Percentiles rank a stretch among this genome's conserved stretches.
Evolutionary conservation across 176 grass and related monocot species (phyloP).

Genomic region (Aegilops speltoides): DNA sequence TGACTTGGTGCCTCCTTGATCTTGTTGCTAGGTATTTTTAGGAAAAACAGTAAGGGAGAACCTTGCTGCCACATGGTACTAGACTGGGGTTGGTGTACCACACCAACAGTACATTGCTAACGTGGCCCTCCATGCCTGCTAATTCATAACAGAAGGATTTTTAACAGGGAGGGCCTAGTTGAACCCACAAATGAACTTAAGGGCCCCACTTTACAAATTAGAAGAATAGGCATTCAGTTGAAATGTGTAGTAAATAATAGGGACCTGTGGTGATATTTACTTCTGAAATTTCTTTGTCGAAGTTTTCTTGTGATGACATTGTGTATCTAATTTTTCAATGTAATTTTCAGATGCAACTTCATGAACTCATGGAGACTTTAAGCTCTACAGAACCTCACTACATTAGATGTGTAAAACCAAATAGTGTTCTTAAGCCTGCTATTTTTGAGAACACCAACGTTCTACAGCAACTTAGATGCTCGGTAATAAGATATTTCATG

Average conservation of each 20-base stretch:
- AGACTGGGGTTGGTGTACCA: not conserved
- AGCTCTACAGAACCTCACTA: constrained; percentile 94
- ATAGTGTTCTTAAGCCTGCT: constrained; percentile 92
- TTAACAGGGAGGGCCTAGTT: not conserved
- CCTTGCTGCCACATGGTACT: constrained; percentile 12
- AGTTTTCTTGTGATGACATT: not conserved
- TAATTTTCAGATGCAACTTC: constrained; percentile 79
- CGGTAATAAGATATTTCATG: constrained; percentile 53
- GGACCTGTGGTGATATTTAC: constrained; percentile 9
- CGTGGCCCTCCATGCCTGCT: not conserved
- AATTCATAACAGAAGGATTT: constrained; percentile 22
- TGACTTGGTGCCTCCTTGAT: not conserved
- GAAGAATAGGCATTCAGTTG: not conserved
- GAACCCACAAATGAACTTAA: constrained; percentile 3
- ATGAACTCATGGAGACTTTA: constrained; percentile 93
- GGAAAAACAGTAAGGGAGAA: constrained; percentile 1
- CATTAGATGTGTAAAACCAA: constrained; percentile 98
- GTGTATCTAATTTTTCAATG: constrained; percentile 30
- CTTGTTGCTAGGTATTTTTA: constrained; percentile 5
- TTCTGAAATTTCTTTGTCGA: constrained; percentile 13
- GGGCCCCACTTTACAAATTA: constrained; percentile 15
- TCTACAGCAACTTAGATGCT: constrained; percentile 93
- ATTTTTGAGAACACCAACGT: constrained; percentile 88
- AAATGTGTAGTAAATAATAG: constrained; percentile 17
- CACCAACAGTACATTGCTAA: not conserved